Percentiles rank a stretch among this genome's conserved stretches.
Evolutionary conservation across 139 green algal genomes (phyloP).

Genomic region (Micromonas pusilla): DNA sequence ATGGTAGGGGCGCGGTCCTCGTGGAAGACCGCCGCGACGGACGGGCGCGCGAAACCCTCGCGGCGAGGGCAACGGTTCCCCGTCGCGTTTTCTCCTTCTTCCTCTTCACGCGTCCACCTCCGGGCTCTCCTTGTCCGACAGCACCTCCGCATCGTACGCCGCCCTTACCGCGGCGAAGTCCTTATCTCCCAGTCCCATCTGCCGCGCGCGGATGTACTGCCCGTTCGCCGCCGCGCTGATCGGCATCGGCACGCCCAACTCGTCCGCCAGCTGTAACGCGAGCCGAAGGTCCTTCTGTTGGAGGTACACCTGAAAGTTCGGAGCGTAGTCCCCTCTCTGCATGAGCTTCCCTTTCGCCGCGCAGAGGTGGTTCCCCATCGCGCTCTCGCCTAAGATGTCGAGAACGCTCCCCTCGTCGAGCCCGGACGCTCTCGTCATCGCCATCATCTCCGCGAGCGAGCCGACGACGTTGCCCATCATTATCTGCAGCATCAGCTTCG

Average conservation of each 20-base stretch:
- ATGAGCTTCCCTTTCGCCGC: constrained; percentile 31
- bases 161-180: constrained; percentile 26
- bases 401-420: constrained; percentile 9
- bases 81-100: too few relatives aligned
- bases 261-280: constrained; percentile 13
- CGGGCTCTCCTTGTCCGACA: neutral
- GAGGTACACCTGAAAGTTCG: constrained; percentile 35
- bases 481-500: constrained; percentile 32
- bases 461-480: constrained; percentile 34
- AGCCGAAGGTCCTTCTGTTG: constrained; percentile 37
- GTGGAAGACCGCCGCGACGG: too few relatives aligned
- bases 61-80: too few relatives aligned
- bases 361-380: constrained; percentile 27
- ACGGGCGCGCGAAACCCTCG: too few relatives aligned
- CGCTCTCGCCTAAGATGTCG: constrained; percentile 18
- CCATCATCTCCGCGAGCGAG: constrained; percentile 14
- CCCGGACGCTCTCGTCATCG: neutral
- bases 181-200: constrained; percentile 21
- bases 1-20: too few relatives aligned
- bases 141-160: constrained; percentile 14
- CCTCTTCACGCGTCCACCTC: too few relatives aligned
- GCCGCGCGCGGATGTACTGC: constrained; percentile 23
- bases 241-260: constrained; percentile 21
- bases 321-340: constrained; percentile 17
- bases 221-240: constrained; percentile 26